These are phyloP conservation scores for Patellaria atrata DNA, from an alignment of 495 filamentous ascomycete genomes.

Conservation along the genomic window DNA sequence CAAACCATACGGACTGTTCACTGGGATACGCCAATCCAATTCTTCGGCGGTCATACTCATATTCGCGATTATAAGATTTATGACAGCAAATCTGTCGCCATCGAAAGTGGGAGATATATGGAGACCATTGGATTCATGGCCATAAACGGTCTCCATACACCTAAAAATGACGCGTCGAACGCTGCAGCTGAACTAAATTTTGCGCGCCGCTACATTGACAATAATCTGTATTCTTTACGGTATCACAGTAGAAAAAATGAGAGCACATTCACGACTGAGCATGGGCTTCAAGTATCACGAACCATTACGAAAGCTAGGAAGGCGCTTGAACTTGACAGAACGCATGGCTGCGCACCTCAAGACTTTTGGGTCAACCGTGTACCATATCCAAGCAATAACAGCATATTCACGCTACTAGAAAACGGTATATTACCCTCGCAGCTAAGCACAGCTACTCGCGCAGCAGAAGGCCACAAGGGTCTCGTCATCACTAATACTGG, in stretches of 20 bases:
- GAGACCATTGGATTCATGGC: constrained; percentile 97
- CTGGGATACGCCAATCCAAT: constrained; percentile 74
- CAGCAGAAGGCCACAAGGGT: constrained; percentile 35
- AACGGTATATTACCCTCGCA: constrained; percentile 53
- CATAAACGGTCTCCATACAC: constrained; percentile 49
- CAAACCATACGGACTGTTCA: constrained; percentile 61
- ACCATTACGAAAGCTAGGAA: constrained; percentile 56
- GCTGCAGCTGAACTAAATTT: constrained; percentile 38
- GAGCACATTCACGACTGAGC: constrained; percentile 60
- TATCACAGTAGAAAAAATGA: constrained; percentile 63
- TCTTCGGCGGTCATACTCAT: constrained; percentile 87
- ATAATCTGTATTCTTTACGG: constrained; percentile 74
- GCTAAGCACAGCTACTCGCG: constrained; percentile 31
- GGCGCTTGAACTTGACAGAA: constrained; percentile 53
- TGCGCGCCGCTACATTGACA: constrained; percentile 79
- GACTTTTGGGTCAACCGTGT: constrained; percentile 67
- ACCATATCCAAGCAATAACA: constrained; percentile 52
- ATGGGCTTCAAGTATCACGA: constrained; percentile 58
- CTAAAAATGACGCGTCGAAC: constrained; percentile 22
- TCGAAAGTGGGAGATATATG: constrained; percentile 91
- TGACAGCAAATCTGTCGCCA: constrained; percentile 62
- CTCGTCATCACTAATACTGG: constrained; percentile 78
- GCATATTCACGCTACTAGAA: constrained; percentile 71
- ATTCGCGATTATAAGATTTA: constrained; percentile 74
- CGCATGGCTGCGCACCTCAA: constrained; percentile 69